Evolutionary conservation across 306 rosid genomes (phyloP).

Genomic region (Luffa aegyptiaca): DNA sequence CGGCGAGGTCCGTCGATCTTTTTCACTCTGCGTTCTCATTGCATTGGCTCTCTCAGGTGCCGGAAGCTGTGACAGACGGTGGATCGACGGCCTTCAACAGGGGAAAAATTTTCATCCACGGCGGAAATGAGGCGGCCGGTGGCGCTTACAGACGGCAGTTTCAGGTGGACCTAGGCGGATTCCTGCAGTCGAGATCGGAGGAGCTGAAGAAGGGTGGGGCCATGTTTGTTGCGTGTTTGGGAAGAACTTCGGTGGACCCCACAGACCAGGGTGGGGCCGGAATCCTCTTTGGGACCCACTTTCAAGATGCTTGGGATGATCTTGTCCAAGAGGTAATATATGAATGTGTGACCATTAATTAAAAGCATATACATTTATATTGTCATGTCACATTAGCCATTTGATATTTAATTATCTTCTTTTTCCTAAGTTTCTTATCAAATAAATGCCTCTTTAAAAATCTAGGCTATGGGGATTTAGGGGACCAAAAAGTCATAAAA

Average conservation of each 20-base stretch:
- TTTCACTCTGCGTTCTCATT: slow-evolving; percentile 79
- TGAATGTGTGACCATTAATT: too few relatives aligned
- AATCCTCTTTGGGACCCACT: slow-evolving; percentile 87
- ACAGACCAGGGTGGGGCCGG: slow-evolving; percentile 89
- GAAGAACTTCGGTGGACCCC: slow-evolving; percentile 71
- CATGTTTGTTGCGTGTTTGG: slow-evolving; percentile 78
- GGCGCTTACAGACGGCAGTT: slow-evolving; percentile 70
- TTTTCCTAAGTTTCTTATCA: not conserved
- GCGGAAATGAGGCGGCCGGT: slow-evolving; percentile 57
- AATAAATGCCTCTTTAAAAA: too few relatives aligned
- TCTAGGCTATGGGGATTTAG: too few relatives aligned
- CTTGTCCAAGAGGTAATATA: slow-evolving; percentile 77
- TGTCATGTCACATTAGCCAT: too few relatives aligned
- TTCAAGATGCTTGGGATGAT: slow-evolving; percentile 96
- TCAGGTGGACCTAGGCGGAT: slow-evolving; percentile 57
- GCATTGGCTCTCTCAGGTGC: slow-evolving; percentile 95
- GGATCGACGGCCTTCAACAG: slow-evolving; percentile 61
- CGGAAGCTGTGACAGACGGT: slow-evolving; percentile 55
- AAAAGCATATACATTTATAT: too few relatives aligned
- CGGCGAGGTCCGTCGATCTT: slow-evolving; percentile 57
- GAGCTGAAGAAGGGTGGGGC: slow-evolving; percentile 82
- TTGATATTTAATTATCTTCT: too few relatives aligned
- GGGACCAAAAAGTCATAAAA: too few relatives aligned
- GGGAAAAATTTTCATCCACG: slow-evolving; percentile 77
- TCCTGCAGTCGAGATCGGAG: slow-evolving; percentile 53